A percentile compares a stretch with the other conserved stretches of the same genome.
phyloP scores from a whole-genome alignment of 768 basidiomycete genomes.

The Agrocybe pediades region DNA sequence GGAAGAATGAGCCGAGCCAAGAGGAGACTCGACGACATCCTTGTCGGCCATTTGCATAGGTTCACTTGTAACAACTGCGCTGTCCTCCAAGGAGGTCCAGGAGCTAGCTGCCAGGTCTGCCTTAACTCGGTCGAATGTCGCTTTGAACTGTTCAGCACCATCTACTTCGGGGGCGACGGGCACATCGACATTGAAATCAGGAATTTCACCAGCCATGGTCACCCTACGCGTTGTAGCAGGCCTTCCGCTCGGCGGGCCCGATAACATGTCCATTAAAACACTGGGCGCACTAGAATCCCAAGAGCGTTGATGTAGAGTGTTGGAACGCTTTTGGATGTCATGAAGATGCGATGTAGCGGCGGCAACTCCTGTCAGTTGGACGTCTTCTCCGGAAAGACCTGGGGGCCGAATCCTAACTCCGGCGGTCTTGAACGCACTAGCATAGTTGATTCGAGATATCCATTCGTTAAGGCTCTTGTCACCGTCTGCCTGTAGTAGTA shows the following conservation, averaged over 20 bases:
- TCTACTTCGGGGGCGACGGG: constrained; percentile 58
- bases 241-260: constrained; percentile 25
- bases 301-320: constrained; percentile 26
- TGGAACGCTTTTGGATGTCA: constrained; percentile 52
- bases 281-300: constrained; percentile 47
- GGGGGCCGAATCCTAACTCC: constrained; percentile 80
- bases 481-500: constrained; percentile 73
- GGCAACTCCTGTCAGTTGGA: constrained; percentile 80
- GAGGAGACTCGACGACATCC: constrained; percentile 12
- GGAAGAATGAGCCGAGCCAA: constrained; percentile 18
- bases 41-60: constrained; percentile 4
- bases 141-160: constrained; percentile 69
- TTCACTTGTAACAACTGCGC: constrained; percentile 14
- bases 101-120: constrained; percentile 70
- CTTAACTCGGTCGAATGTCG: constrained; percentile 86
- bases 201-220: constrained; percentile 30
- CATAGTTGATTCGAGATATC: constrained; percentile 93
- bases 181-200: constrained; percentile 45
- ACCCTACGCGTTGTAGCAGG: constrained; percentile 27
- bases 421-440: constrained; percentile 85
- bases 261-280: constrained; percentile 44
- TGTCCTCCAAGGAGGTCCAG: constrained; percentile 27
- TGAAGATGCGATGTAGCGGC: constrained; percentile 85
- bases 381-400: constrained; percentile 68
- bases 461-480: constrained; percentile 83